Evolutionary conservation across 139 green algal genomes (phyloP).

Genomic region (Coccomyxa sp.): DNA sequence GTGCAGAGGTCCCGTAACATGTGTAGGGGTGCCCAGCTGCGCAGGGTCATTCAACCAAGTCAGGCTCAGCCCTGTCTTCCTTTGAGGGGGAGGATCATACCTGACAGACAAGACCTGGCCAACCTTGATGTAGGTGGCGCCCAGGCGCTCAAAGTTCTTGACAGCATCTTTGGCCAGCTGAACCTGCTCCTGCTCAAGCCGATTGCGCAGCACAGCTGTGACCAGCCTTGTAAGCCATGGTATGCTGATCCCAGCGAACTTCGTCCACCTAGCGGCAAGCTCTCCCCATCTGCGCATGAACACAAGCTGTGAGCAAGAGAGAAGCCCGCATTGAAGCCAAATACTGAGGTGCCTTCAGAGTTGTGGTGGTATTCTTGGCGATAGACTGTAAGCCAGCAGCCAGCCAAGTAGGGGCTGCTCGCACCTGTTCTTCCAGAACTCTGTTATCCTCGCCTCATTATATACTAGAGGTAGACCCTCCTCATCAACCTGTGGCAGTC

Average conservation of each 20-base stretch:
- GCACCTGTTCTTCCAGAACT: slow-evolving; percentile 52
- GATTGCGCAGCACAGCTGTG: slow-evolving; percentile 55
- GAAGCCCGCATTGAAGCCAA: background rate
- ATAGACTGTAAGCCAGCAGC: too few species aligned
- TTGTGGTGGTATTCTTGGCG: too few species aligned
- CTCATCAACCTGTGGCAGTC: slow-evolving; percentile 47
- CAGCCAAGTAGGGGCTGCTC: too few species aligned
- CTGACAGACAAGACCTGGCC: slow-evolving; percentile 77
- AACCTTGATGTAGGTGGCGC: slow-evolving; percentile 94
- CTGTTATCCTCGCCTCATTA: slow-evolving; percentile 63
- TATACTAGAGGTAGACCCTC: slow-evolving; percentile 72
- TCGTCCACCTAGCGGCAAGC: slow-evolving; percentile 55
- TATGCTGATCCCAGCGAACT: slow-evolving; percentile 56
- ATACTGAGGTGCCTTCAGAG: background rate
- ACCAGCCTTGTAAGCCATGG: slow-evolving; percentile 74
- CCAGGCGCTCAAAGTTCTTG: slow-evolving; percentile 73
- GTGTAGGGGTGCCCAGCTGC: too few species aligned
- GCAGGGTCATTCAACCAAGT: too few species aligned
- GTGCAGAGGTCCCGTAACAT: too few species aligned
- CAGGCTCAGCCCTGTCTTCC: too few species aligned
- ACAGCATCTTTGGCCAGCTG: slow-evolving; percentile 63
- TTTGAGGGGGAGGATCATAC: too few species aligned
- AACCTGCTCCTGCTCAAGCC: slow-evolving; percentile 43
- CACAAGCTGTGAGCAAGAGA: background rate
- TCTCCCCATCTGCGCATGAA: slow-evolving; percentile 48